A percentile compares a stretch with the other conserved stretches of the same genome.
Evolutionary conservation across 345 rosid genomes (phyloP).

Genomic region (Lumnitzera littorea): DNA sequence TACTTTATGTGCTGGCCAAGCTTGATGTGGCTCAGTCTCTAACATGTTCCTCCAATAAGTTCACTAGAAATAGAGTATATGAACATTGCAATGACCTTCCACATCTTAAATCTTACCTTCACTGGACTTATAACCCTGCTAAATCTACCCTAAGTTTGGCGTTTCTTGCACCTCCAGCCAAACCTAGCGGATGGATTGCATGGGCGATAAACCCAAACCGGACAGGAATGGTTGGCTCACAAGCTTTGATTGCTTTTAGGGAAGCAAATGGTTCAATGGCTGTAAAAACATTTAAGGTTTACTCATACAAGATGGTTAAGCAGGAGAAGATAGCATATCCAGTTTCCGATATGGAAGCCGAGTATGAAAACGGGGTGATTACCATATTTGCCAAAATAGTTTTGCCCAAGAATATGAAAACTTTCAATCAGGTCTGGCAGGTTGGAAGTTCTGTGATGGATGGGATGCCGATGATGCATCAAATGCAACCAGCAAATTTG

Average conservation of each 20-base stretch:
- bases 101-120: slow-evolving; percentile 54
- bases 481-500: neutral
- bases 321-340: too few species aligned
- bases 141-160: slow-evolving; percentile 79
- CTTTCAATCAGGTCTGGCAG: slow-evolving; percentile 3
- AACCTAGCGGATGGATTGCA: slow-evolving; percentile 56
- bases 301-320: too few species aligned
- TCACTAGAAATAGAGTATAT: slow-evolving; percentile 35
- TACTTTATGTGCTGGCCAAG: too few species aligned
- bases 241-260: slow-evolving; percentile 47
- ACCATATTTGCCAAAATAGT: too few species aligned
- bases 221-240: slow-evolving; percentile 55
- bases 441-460: neutral
- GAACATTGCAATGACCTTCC: slow-evolving; percentile 66
- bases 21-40: slow-evolving; percentile 17
- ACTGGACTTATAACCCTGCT: slow-evolving; percentile 55
- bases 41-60: slow-evolving; percentile 47
- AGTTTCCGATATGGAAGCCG: too few species aligned
- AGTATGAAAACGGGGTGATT: too few species aligned
- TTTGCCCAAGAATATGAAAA: neutral
- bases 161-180: slow-evolving; percentile 48
- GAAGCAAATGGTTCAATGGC: slow-evolving; percentile 10
- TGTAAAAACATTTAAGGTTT: too few species aligned
- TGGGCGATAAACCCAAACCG: slow-evolving; percentile 76
- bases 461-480: neutral